A percentile compares a stretch with the other conserved stretches of the same genome.
These are phyloP conservation scores for Rhododendron williamsianum DNA, from an alignment of 148 eudicot species.

Conservation along the genomic window DNA sequence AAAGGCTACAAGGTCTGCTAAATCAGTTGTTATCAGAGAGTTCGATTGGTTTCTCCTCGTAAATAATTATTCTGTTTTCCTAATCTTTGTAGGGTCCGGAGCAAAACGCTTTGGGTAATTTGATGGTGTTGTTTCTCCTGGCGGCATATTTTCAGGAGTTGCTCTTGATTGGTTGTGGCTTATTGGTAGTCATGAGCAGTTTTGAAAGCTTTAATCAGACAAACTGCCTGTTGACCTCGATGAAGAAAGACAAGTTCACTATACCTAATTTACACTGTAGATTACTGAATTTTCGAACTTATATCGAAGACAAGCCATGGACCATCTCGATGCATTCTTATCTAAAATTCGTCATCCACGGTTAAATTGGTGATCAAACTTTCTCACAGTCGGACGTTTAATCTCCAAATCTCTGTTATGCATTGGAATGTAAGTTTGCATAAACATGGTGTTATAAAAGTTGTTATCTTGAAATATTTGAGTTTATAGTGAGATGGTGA, in stretches of 20 bases:
- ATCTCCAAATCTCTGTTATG: background rate
- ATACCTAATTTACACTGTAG: background rate
- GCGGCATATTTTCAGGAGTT: slow-evolving; percentile 59
- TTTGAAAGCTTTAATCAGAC: background rate
- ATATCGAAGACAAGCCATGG: background rate
- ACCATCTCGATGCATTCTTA: background rate
- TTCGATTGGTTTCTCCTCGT: background rate
- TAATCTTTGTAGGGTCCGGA: slow-evolving; percentile 54
- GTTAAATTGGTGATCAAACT: background rate
- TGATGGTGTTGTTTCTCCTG: slow-evolving; percentile 46
- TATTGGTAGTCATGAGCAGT: slow-evolving; percentile 33
- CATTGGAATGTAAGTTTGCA: background rate
- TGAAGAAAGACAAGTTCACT: background rate
- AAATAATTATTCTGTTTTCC: background rate
- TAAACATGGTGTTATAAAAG: background rate
- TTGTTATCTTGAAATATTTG: background rate
- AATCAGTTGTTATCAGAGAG: background rate
- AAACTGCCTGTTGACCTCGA: background rate
- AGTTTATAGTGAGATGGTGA: background rate
- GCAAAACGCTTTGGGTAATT: slow-evolving; percentile 64
- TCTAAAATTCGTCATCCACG: background rate
- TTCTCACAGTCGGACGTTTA: background rate
- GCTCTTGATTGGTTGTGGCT: slow-evolving; percentile 78
- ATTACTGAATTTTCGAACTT: background rate
- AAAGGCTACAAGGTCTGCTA: slow-evolving; percentile 64